Conservation (phyloP, 2,329 filamentous ascomycete genomes). For the Thelonectria olida region DNA sequence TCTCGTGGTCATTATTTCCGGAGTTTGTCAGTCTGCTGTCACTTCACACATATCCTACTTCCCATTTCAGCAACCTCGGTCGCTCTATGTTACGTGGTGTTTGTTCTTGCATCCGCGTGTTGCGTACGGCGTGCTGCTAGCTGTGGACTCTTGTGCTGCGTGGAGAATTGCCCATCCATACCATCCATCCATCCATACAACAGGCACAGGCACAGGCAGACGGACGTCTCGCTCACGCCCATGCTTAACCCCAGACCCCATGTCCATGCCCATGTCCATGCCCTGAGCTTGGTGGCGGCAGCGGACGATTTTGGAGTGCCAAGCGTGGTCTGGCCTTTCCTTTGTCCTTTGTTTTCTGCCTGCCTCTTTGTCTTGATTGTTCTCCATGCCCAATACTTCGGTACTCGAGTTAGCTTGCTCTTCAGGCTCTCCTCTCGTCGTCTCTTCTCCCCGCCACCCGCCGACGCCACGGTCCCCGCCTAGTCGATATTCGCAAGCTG, state of each 20-base stretch:
- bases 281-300: conserved; percentile 11
- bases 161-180: background rate
- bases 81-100: background rate
- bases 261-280: conserved; percentile 8
- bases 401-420: no score
- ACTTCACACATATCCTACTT: background rate
- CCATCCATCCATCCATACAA: background rate
- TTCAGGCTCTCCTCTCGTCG: background rate
- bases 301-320: conserved; percentile 9
- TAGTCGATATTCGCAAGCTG: background rate
- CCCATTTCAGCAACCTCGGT: background rate
- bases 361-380: background rate
- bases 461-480: conserved; percentile 7
- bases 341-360: conserved; percentile 2
- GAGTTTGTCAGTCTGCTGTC: background rate
- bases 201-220: no score
- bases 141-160: conserved; percentile 4
- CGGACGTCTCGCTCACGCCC: background rate
- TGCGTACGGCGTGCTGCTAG: conserved; percentile 5
- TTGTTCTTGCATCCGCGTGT: conserved; percentile 14
- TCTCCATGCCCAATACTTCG: no score
- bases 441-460: background rate
- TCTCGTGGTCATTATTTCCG: no score
- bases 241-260: background rate
- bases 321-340: background rate